Conservation (phyloP, 1,284 basidiomycete genomes). For the Sanghuangporus weigelae region DNA sequence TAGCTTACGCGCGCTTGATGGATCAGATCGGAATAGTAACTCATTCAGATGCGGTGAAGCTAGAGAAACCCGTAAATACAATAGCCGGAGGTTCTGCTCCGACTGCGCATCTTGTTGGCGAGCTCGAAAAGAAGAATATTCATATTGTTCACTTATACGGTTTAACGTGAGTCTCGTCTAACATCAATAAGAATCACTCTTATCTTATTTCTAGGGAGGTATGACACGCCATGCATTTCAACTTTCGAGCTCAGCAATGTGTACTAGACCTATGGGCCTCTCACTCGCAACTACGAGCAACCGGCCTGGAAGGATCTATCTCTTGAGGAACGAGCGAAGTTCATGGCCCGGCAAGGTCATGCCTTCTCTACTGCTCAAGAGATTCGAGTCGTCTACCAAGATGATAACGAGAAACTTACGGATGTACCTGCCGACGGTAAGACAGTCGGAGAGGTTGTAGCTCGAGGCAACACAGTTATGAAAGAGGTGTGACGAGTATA, state of each 20-base stretch:
- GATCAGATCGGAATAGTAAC: conserved; percentile 61
- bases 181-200: not conserved
- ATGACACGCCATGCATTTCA: not conserved
- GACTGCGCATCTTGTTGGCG: conserved; percentile 75
- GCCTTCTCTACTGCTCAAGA: conserved; percentile 72
- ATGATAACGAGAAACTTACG: conserved; percentile 45
- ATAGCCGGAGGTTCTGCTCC: conserved; percentile 82
- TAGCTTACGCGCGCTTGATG: not conserved
- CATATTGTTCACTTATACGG: conserved; percentile 82
- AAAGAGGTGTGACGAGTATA: conserved; percentile 49
- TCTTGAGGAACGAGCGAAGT: conserved; percentile 63
- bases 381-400: conserved; percentile 65
- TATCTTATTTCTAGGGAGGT: conserved; percentile 30
- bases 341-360: conserved; percentile 82
- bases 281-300: conserved; percentile 69
- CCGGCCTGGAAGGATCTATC: conserved; percentile 54
- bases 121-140: conserved; percentile 72
- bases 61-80: conserved; percentile 51
- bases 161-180: conserved; percentile 54
- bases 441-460: conserved; percentile 81
- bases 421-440: conserved; percentile 80
- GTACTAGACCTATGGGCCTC: conserved; percentile 69
- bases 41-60: conserved; percentile 54
- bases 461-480: conserved; percentile 85
- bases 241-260: not conserved